Evolutionary conservation across 2,329 filamentous ascomycete genomes (phyloP).

Genomic region (Magnaporthiopsis incrustans): DNA sequence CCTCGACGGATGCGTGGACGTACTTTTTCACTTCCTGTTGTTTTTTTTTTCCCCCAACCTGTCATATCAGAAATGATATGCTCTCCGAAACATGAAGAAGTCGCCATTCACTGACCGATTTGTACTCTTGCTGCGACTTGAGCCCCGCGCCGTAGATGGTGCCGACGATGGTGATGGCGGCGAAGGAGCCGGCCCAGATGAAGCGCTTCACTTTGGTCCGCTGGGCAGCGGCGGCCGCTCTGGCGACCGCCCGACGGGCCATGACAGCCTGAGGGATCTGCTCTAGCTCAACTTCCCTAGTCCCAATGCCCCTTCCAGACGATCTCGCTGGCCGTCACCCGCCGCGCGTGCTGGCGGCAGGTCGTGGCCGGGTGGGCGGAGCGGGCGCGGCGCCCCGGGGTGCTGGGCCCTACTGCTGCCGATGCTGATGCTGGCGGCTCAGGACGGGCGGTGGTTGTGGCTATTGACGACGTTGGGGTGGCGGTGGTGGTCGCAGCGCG

Average conservation of each 20-base stretch:
- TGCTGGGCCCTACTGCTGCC: not conserved
- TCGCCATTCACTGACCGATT: conserved; percentile 12
- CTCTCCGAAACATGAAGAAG: not conserved
- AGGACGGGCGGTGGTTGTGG: too few species aligned
- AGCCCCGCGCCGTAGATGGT: conserved; percentile 24
- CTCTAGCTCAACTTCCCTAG: not conserved
- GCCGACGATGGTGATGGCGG: conserved; percentile 22
- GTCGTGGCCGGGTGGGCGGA: not conserved
- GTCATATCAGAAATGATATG: too few species aligned
- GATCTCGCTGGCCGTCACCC: conserved; percentile 6
- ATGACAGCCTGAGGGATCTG: not conserved
- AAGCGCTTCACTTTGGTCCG: not conserved
- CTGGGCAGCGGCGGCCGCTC: not conserved
- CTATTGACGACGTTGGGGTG: too few species aligned
- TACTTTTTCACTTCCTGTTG: conserved; percentile 17
- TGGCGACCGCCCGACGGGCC: not conserved
- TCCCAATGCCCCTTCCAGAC: conserved; percentile 7
- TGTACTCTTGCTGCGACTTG: conserved; percentile 21
- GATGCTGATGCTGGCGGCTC: not conserved
- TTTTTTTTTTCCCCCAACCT: too few species aligned
- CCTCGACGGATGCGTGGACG: conserved; percentile 17
- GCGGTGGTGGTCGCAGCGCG: too few species aligned
- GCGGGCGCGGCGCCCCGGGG: not conserved
- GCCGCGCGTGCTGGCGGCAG: conserved; percentile 4
- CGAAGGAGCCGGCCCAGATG: conserved; percentile 19